Evolutionary conservation across 176 grass and related monocot genomes (phyloP), one percentile per base, ranked within the genome.

Genomic region (Canna indica): DNA sequence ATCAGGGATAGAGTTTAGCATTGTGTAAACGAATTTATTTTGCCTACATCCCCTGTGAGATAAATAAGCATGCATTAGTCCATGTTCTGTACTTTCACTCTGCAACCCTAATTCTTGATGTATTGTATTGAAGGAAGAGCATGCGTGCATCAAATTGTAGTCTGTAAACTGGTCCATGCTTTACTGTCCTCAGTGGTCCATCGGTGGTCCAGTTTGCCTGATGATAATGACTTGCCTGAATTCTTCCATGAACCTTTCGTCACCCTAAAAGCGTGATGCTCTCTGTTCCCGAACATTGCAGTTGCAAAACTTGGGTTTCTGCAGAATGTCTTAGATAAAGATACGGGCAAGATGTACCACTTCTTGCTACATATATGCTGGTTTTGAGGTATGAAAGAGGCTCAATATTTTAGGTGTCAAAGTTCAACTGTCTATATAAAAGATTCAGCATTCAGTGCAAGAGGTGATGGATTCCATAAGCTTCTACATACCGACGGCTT

Each of bases 241-340:
- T 30, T 1, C 58, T 60, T 31, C 20, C 25, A 31, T 60, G 26
- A 30, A 60, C 58, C 13, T 11, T 60, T 30, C 58, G 4, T 60
- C 58, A 60, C 58, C 31, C 25, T 54, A 24, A 54, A 54, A 60
- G 58, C 58, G 31, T 60, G 27, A 31, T 60, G 57, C 57, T 60
- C 24, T 59, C 18, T 11, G 3, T 29, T 4, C 11, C 11, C 30
- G 26, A 59, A 3, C 17, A 14, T 27, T 60, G 26, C 27, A 16
- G 58, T 4, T 28, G 12, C 58, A 12, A 11, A 16, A 14, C 10
- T 28, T 27, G 2, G 10, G 27, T 14, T 59, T 30, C 57, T 53
- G 48, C 20, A 53, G 48, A n/a, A 5, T 53, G 48, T 20, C 20
- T n/a, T n/a, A n/a, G n/a, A n/a, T n/a, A n/a, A n/a, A 20, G 52